phyloP scores from a whole-genome alignment of 345 rosid species.

The Hirschfeldia incana region DNA sequence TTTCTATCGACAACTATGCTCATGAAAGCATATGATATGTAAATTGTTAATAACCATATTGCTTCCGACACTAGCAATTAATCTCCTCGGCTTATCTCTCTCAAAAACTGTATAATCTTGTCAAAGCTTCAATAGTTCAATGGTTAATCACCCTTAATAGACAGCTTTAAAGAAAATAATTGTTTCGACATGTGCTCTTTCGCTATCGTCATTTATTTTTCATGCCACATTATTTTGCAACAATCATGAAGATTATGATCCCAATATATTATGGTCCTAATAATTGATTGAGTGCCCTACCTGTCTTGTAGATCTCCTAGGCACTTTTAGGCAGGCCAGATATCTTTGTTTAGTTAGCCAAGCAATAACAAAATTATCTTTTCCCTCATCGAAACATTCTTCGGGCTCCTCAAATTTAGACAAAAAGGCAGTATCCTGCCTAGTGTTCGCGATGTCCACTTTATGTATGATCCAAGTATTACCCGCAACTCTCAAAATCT shows the following conservation, averaged over 20 bases:
- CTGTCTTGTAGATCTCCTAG: background rate
- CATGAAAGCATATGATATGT: slow-evolving; percentile 27
- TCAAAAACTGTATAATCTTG: background rate
- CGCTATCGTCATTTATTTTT: slow-evolving; percentile 6
- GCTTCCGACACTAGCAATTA: background rate
- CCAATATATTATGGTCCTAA: background rate
- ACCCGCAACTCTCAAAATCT: slow-evolving; percentile 41
- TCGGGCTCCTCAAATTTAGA: slow-evolving; percentile 73
- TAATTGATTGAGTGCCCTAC: background rate
- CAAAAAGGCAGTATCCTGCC: slow-evolving; percentile 60
- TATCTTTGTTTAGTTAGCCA: background rate
- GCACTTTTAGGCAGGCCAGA: background rate
- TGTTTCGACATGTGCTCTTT: slow-evolving; percentile 34
- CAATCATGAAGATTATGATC: background rate
- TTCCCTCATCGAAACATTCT: slow-evolving; percentile 45
- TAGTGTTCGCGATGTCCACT: slow-evolving; percentile 39
- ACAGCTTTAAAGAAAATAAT: background rate
- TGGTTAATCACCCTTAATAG: background rate
- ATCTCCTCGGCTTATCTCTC: background rate
- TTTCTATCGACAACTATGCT: slow-evolving; percentile 33
- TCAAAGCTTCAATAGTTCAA: background rate
- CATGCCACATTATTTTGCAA: background rate
- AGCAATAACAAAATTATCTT: background rate
- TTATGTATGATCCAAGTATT: slow-evolving; percentile 44
- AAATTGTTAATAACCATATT: slow-evolving; percentile 17